Conservation (phyloP, 1,139 yeast genomes). For the Geotrichum histeridarum region DNA sequence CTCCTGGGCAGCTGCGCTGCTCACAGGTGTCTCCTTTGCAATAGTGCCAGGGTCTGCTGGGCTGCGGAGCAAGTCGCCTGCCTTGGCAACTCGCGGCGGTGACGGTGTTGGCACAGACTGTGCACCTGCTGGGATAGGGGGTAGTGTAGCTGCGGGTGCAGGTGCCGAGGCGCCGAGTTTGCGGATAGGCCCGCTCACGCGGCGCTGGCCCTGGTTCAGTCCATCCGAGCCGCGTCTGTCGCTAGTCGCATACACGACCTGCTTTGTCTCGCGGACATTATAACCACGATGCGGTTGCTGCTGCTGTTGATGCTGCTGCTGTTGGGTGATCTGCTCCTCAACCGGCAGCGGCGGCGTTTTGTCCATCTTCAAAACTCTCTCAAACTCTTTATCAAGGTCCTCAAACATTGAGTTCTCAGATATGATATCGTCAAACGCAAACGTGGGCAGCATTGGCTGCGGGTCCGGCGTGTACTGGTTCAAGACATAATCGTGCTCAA, state of each 20-base stretch:
- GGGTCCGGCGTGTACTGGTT: constrained; percentile 42
- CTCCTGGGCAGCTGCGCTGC: neutral
- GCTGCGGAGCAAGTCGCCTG: too few relatives aligned
- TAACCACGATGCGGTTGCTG: constrained; percentile 32
- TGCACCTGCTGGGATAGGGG: too few relatives aligned
- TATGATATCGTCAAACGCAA: constrained; percentile 36
- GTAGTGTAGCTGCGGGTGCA: neutral
- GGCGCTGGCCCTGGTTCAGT: constrained; percentile 13
- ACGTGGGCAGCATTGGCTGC: constrained; percentile 32
- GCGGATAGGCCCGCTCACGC: constrained; percentile 30
- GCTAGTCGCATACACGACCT: constrained; percentile 34
- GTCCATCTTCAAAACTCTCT: constrained; percentile 31
- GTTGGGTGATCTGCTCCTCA: too few relatives aligned
- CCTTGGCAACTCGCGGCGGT: too few relatives aligned
- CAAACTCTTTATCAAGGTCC: constrained; percentile 40
- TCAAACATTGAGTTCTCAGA: constrained; percentile 38
- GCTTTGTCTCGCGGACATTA: constrained; percentile 33
- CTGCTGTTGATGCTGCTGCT: neutral
- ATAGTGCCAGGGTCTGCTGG: neutral
- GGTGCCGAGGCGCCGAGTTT: constrained; percentile 13
- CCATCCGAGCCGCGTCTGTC: constrained; percentile 13
- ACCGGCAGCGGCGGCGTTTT: neutral
- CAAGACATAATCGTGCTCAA: constrained; percentile 24
- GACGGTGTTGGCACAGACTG: too few relatives aligned
- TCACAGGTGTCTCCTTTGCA: neutral